phyloP scores from a whole-genome alignment of 768 basidiomycete species.

The Tulasnella sp. region DNA sequence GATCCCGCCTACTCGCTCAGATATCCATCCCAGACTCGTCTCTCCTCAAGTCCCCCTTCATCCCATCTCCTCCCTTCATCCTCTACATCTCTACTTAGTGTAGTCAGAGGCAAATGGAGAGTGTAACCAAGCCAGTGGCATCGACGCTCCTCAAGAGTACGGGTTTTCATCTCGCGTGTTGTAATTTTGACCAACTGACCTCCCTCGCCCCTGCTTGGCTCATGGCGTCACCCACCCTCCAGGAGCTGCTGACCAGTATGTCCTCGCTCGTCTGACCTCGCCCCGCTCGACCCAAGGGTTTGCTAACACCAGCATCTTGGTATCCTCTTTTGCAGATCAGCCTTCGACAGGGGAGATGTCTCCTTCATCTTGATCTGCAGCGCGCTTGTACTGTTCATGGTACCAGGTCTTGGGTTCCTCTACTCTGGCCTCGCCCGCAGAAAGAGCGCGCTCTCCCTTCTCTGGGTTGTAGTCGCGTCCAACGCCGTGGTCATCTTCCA shows the following conservation, averaged over 20 bases:
- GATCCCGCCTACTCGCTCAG: not conserved
- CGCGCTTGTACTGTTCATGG: constrained; percentile 60
- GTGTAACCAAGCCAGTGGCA: not conserved
- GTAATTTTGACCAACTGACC: not conserved
- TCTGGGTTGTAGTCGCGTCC: constrained; percentile 68
- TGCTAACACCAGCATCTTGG: not conserved
- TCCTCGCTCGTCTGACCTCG: not conserved
- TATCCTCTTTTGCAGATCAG: constrained; percentile 1
- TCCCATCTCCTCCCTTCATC: not conserved
- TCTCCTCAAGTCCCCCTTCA: not conserved
- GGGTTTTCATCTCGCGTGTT: not conserved
- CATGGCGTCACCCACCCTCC: not conserved
- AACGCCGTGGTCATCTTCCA: constrained; percentile 75
- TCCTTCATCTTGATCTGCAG: constrained; percentile 27
- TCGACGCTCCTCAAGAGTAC: constrained; percentile 1
- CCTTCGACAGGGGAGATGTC: constrained; percentile 23
- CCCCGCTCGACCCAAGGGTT: not conserved
- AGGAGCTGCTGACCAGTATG: constrained; percentile 27
- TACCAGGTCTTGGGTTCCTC: constrained; percentile 56
- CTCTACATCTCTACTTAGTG: not conserved
- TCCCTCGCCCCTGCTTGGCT: not conserved
- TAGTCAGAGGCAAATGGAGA: not conserved
- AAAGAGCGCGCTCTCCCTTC: constrained; percentile 67
- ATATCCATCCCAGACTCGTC: not conserved
- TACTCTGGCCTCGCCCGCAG: constrained; percentile 36